Percentiles rank a stretch among this genome's conserved stretches.
Conservation (phyloP, 129 eudicot species). For the Lactuca sativa region DNA sequence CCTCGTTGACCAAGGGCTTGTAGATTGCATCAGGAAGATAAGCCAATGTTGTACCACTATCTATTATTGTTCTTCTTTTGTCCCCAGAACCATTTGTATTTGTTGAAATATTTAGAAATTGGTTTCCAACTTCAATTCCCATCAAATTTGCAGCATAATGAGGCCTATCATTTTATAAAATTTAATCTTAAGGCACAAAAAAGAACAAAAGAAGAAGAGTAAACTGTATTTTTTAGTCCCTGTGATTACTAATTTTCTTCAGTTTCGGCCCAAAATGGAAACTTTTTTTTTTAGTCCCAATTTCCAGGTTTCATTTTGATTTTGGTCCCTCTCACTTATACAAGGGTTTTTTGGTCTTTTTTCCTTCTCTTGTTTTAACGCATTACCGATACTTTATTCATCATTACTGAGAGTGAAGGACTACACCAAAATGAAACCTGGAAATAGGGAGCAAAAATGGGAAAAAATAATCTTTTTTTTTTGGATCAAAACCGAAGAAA, state of each 20-base stretch:
- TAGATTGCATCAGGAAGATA: conserved; percentile 82
- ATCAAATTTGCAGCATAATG: conserved; percentile 88
- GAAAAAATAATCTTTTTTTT: too few relatives aligned
- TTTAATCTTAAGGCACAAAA: conserved; percentile 7
- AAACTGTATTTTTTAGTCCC: too few relatives aligned
- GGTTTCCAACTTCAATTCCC: conserved; percentile 66
- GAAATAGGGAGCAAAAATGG: neutral
- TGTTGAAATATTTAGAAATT: conserved; percentile 53
- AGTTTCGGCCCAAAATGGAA: too few relatives aligned
- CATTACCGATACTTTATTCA: too few relatives aligned
- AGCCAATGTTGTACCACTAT: conserved; percentile 91
- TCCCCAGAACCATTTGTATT: conserved; percentile 47
- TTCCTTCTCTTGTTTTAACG: too few relatives aligned
- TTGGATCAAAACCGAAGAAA: neutral
- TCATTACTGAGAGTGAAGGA: too few relatives aligned
- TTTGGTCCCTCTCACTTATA: too few relatives aligned
- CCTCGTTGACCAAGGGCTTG: conserved; percentile 62
- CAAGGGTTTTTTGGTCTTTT: too few relatives aligned
- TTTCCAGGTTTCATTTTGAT: too few relatives aligned
- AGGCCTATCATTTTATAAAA: conserved; percentile 45
- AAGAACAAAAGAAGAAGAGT: neutral
- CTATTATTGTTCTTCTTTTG: conserved; percentile 71
- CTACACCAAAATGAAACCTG: too few relatives aligned
- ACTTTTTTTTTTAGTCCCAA: too few relatives aligned
- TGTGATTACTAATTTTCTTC: too few relatives aligned